phyloP scores from a whole-genome alignment of 441 rosid species.

The Syzygium malaccense region DNA sequence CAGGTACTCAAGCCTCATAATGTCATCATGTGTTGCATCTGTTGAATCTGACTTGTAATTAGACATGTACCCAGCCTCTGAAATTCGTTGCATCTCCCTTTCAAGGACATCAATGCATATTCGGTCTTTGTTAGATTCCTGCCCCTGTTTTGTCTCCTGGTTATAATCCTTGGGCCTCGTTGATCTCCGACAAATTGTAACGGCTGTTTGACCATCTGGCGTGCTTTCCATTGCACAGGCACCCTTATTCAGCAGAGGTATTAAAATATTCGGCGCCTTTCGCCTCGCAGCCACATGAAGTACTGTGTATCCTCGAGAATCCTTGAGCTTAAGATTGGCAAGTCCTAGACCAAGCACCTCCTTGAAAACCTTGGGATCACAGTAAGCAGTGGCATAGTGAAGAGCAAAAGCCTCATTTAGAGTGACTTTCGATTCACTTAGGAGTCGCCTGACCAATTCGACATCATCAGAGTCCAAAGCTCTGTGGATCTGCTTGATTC shows the following conservation, averaged over 20 bases:
- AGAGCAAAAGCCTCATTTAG: constrained; percentile 73
- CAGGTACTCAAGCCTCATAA: constrained; percentile 71
- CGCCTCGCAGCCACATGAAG: constrained; percentile 91
- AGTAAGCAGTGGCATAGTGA: constrained; percentile 79
- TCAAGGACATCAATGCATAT: constrained; percentile 81
- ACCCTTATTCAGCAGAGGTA: constrained; percentile 60
- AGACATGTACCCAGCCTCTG: constrained; percentile 36
- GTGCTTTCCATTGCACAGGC: constrained; percentile 63
- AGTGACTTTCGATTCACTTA: constrained; percentile 61
- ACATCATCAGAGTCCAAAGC: constrained; percentile 92
- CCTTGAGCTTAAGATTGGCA: constrained; percentile 68
- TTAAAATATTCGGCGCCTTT: constrained; percentile 51
- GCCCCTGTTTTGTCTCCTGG: constrained; percentile 50
- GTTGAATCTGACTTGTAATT: constrained; percentile 26
- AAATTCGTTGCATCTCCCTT: constrained; percentile 63
- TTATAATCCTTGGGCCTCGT: constrained; percentile 84
- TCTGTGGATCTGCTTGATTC: constrained; percentile 63
- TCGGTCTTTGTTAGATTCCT: constrained; percentile 68
- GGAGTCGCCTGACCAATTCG: constrained; percentile 75
- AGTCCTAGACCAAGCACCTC: constrained; percentile 58
- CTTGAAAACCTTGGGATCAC: constrained; percentile 80
- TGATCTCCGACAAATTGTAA: constrained; percentile 63
- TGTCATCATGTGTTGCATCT: constrained; percentile 46
- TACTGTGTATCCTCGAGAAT: constrained; percentile 72
- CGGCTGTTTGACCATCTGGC: constrained; percentile 73